Base-by-base conservation (phyloP, 1,284 basidiomycete genomes). In the Sporisorium scitamineum region DNA sequence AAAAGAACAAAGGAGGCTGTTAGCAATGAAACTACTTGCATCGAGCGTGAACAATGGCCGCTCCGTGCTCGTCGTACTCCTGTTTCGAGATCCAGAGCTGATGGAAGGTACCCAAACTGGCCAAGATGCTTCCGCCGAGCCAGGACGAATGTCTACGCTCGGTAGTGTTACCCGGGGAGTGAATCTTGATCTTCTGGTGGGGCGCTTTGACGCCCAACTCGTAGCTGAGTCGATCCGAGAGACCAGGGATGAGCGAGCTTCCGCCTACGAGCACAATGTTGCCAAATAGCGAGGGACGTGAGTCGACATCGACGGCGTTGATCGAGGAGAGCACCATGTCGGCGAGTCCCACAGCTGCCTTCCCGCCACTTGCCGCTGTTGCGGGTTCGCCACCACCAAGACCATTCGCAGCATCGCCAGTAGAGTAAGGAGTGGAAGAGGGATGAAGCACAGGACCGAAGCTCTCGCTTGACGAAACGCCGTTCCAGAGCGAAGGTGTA, bases 201-300 rank as follows among this genome's bases (percentile, higher is more conserved):
- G 93, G 91, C 84, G 94, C 92, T 59, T 91, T 88, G 55, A 91
- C 88, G 41, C 88, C 88, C 11, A 99, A 87, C 85, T 99, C 97
- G 63, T 89, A 89, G 69, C 91, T 89, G 47, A 99, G 88, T 13
- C 97, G 90, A 82, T 99, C 95, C 18, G 89, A 89, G 68, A 99
- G 90, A 14, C 97, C 97, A 24, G 92, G 88, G 63, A 96, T 92
- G 42, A 95, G 88, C 68, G 92, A 94, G 24, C 93, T 92, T 24
- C 95, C 96, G 20, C 97, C 97, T 16, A 94, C 94, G 51, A 98
- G 90, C 47, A 99, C 95, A 59, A 99, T 92, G 84, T 99, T 98
- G 80, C 92, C 90, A 81, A 96, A 90, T 20, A 99, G 90, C 13
- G 93, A 91, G 56, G 94, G 91, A 24, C 95, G 92, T 55, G 97